Percentiles rank a stretch among this genome's conserved stretches.
Conservation (phyloP, 306 rosid species). For the Cajanus cajan region DNA sequence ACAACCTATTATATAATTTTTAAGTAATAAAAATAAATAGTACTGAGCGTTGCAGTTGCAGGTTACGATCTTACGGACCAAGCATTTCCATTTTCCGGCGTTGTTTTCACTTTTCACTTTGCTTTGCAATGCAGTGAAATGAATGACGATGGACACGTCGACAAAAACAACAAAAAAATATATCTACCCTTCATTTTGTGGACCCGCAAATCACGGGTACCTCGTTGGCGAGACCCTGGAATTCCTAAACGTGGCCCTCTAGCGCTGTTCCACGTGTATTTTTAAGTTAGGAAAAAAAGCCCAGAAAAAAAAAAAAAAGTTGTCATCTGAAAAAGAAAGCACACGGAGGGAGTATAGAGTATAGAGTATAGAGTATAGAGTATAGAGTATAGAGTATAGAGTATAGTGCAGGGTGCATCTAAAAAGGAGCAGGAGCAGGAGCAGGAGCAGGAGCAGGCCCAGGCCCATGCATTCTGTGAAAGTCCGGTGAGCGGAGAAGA, state of each 20-base stretch:
- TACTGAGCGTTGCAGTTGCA: background rate
- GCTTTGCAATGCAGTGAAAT: background rate
- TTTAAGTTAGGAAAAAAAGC: background rate
- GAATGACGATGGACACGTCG: background rate
- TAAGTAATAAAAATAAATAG: background rate
- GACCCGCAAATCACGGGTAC: slow-evolving; percentile 53
- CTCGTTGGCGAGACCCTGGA: slow-evolving; percentile 20
- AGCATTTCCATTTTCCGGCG: background rate
- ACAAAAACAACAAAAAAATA: background rate
- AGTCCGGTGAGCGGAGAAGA: background rate
- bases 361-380: too few relatives aligned
- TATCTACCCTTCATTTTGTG: slow-evolving; percentile 24
- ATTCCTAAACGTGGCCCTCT: slow-evolving; percentile 33
- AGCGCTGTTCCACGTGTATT: slow-evolving; percentile 25
- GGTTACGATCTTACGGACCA: too few relatives aligned
- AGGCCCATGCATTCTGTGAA: background rate
- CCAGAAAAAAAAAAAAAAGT: background rate
- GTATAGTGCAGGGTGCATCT: too few relatives aligned
- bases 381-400: too few relatives aligned
- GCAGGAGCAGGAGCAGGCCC: background rate
- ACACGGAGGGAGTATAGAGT: too few relatives aligned
- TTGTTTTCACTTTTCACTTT: background rate
- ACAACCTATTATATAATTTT: too few relatives aligned
- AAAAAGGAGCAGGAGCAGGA: too few relatives aligned
- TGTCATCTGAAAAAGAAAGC: background rate